Conservation (phyloP, 192 early-diverging fungal genomes). For the Glomus cerebriforme region DNA sequence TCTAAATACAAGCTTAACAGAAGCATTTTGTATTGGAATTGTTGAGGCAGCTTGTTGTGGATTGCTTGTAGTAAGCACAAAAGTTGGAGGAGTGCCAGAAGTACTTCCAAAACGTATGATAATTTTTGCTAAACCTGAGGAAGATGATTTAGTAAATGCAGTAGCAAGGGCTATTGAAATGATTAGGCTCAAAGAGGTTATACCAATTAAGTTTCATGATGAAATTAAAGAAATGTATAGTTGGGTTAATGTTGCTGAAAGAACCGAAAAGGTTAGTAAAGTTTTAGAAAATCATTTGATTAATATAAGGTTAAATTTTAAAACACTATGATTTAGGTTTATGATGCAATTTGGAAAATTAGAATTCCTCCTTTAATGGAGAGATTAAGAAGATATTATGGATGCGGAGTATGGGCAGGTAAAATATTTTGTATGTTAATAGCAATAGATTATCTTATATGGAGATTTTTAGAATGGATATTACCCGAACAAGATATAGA, state of each 20-base stretch:
- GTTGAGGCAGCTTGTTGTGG: conserved; percentile 97
- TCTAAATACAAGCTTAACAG: conserved; percentile 95
- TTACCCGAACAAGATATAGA: conserved; percentile 77
- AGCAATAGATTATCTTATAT: conserved; percentile 83
- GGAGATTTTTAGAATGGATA: conserved; percentile 78
- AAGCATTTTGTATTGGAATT: conserved; percentile 98
- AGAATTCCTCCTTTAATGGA: conserved; percentile 74
- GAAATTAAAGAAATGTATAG: conserved; percentile 93
- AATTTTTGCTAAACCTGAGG: conserved; percentile 83
- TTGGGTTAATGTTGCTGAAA: conserved; percentile 93
- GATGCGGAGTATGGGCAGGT: conserved; percentile 88
- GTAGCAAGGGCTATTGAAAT: conserved; percentile 70
- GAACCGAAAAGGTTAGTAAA: conserved; percentile 78
- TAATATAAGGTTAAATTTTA: background rate
- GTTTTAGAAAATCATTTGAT: background rate
- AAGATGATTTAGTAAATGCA: conserved; percentile 76
- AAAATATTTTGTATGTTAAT: conserved; percentile 90
- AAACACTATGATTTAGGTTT: conserved; percentile 55
- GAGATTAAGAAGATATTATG: conserved; percentile 76
- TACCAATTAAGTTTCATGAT: conserved; percentile 73
- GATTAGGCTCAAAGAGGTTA: conserved; percentile 64
- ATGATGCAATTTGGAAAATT: conserved; percentile 69
- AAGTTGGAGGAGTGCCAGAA: conserved; percentile 96
- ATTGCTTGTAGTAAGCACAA: conserved; percentile 91
- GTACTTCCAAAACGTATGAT: conserved; percentile 94